A percentile compares a stretch with the other conserved stretches of the same genome.
Conservation (phyloP, 2,329 filamentous ascomycete species). For the Colletotrichum sp. region DNA sequence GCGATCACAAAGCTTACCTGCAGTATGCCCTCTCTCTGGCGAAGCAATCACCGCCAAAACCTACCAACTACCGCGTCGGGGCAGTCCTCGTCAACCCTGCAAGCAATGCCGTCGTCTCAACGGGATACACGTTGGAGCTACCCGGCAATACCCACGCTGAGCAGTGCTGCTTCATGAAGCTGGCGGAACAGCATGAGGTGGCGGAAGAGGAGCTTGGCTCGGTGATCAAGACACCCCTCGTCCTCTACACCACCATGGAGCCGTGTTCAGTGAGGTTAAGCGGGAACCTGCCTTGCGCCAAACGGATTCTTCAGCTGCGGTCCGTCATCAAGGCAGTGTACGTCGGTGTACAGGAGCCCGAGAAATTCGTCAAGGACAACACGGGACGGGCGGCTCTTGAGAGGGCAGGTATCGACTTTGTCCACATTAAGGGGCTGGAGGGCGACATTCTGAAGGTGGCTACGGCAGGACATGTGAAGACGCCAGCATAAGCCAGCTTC, state of each 20-base stretch:
- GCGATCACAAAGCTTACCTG: constrained; percentile 62
- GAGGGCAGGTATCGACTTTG: constrained; percentile 74
- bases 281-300: constrained; percentile 78
- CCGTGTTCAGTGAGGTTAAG: constrained; percentile 78
- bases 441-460: constrained; percentile 82
- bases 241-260: constrained; percentile 93
- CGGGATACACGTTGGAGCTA: constrained; percentile 90
- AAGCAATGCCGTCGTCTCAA: constrained; percentile 68
- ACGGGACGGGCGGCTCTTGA: constrained; percentile 74
- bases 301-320: constrained; percentile 73
- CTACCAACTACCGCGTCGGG: constrained; percentile 93
- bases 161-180: constrained; percentile 87
- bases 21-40: constrained; percentile 78
- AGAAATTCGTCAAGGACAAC: constrained; percentile 87
- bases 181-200: constrained; percentile 52
- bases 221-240: constrained; percentile 53
- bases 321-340: constrained; percentile 78
- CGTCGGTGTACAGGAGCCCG: constrained; percentile 86
- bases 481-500: background rate
- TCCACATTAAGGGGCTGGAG: constrained; percentile 78
- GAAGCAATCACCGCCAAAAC: constrained; percentile 79
- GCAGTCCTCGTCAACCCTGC: constrained; percentile 76
- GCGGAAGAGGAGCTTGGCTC: constrained; percentile 60
- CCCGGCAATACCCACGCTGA: constrained; percentile 96
- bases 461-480: constrained; percentile 74